Evolutionary conservation across 495 filamentous ascomycete genomes (phyloP).

Genomic region (Podospora appendiculata): DNA sequence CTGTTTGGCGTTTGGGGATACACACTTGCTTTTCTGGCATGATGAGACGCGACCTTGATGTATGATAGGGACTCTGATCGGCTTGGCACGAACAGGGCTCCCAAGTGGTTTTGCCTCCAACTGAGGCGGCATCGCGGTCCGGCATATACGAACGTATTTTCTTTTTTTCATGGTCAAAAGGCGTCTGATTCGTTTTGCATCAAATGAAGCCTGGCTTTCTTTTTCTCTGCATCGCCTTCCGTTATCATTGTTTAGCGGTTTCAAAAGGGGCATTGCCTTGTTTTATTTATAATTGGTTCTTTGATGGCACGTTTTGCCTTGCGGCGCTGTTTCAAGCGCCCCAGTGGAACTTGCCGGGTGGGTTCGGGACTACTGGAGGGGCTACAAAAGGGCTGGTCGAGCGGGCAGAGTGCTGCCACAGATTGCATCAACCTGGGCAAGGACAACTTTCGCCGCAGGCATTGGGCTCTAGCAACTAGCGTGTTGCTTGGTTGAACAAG

Average conservation of each 20-base stretch:
- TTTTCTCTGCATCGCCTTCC: background rate
- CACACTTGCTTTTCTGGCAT: constrained; percentile 1
- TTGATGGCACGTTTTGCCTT: no score
- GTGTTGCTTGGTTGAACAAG: no score
- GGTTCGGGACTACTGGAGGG: no score
- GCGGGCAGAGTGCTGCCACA: no score
- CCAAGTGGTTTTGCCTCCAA: background rate
- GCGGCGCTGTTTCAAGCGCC: no score
- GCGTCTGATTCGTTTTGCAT: constrained; percentile 1
- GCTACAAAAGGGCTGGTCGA: no score
- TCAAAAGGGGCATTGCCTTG: background rate
- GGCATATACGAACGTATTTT: constrained; percentile 3
- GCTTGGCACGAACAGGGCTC: background rate
- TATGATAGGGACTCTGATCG: constrained; percentile 4
- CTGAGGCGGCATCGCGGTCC: background rate
- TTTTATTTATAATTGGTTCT: background rate
- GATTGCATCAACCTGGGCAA: no score
- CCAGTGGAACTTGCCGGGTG: no score
- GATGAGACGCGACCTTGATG: constrained; percentile 2
- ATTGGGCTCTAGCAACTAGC: no score
- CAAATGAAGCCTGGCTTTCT: constrained; percentile 3
- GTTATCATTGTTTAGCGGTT: background rate
- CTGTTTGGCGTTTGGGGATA: constrained; percentile 9
- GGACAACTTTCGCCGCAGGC: no score
- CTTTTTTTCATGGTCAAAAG: background rate